Percentiles rank a stretch among this genome's conserved stretches.
Conservation (phyloP, 23 red algal genomes). For the Gracilaria domingensis region DNA sequence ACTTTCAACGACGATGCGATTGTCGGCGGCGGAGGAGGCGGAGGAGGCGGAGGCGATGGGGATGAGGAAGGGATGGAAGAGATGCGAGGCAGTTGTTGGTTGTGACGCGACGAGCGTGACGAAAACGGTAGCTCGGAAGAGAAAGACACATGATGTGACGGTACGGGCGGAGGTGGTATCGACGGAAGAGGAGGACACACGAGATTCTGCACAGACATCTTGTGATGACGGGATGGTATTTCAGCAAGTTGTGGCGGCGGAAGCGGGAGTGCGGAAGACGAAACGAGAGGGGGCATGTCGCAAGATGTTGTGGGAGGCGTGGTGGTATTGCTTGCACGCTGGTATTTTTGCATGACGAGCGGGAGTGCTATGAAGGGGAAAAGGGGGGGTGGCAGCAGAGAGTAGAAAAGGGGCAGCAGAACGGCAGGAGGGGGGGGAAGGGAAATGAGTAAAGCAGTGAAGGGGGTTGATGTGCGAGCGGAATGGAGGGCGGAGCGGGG, state of each 20-base stretch:
- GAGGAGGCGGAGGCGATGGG: neutral
- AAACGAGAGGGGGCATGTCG: neutral
- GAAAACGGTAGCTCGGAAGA: neutral
- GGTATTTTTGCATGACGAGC: neutral
- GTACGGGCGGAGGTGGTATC: neutral
- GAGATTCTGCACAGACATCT: conserved; percentile 54
- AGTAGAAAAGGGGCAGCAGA: neutral
- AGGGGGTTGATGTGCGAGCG: neutral
- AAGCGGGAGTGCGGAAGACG: neutral
- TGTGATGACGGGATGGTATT: neutral
- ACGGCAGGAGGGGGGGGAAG: neutral
- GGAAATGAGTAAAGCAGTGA: neutral
- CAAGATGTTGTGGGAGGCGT: neutral
- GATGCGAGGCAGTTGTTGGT: neutral
- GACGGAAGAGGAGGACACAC: conserved; percentile 8
- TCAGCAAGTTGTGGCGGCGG: neutral
- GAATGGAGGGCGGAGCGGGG: neutral
- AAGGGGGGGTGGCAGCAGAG: neutral
- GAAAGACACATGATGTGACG: neutral
- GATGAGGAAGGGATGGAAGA: neutral
- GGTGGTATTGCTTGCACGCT: neutral
- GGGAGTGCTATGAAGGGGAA: neutral
- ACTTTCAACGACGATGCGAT: neutral
- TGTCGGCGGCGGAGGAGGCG: neutral
- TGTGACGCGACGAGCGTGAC: neutral